These are phyloP conservation scores for Candida ponderosae DNA, from an alignment of 805 yeast genomes.

Conservation along the genomic window DNA sequence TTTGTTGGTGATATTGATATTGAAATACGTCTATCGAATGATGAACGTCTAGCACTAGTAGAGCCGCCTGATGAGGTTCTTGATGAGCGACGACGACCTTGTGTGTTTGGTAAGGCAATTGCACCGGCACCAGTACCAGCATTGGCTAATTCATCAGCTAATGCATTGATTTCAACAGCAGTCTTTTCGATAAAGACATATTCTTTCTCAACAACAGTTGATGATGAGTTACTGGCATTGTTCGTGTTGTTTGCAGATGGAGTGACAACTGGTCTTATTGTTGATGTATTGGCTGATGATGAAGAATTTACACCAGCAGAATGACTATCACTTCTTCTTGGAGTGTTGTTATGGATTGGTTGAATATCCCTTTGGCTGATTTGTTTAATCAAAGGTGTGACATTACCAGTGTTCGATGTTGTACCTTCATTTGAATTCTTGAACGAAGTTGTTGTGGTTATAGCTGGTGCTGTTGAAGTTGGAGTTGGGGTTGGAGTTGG, in stretches of 20 bases:
- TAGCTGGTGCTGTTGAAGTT: not conserved
- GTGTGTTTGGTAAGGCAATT: conserved; percentile 23
- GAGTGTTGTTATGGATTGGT: conserved; percentile 11
- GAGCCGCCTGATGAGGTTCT: conserved; percentile 41
- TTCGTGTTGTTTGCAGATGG: not conserved
- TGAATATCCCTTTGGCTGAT: conserved; percentile 17
- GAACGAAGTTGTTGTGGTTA: conserved; percentile 1
- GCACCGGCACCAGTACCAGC: conserved; percentile 49
- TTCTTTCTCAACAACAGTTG: conserved; percentile 62
- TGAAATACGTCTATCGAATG: conserved; percentile 57
- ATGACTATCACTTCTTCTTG: not conserved
- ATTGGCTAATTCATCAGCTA: conserved; percentile 84
- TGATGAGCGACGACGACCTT: conserved; percentile 28
- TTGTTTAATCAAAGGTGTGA: conserved; percentile 7
- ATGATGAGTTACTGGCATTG: conserved; percentile 24
- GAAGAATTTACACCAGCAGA: not conserved
- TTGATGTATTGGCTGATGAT: conserved; percentile 5
- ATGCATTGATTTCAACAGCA: conserved; percentile 89
- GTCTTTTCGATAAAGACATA: conserved; percentile 93
- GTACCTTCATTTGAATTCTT: not conserved
- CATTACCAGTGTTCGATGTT: not conserved
- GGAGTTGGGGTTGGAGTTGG: not conserved
- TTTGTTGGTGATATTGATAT: conserved; percentile 71
- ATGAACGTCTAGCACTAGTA: conserved; percentile 44
- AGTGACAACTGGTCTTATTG: too few species aligned